Base-by-base conservation (phyloP, 2,329 filamentous ascomycete genomes). In the Dichotomopilus funicola region DNA sequence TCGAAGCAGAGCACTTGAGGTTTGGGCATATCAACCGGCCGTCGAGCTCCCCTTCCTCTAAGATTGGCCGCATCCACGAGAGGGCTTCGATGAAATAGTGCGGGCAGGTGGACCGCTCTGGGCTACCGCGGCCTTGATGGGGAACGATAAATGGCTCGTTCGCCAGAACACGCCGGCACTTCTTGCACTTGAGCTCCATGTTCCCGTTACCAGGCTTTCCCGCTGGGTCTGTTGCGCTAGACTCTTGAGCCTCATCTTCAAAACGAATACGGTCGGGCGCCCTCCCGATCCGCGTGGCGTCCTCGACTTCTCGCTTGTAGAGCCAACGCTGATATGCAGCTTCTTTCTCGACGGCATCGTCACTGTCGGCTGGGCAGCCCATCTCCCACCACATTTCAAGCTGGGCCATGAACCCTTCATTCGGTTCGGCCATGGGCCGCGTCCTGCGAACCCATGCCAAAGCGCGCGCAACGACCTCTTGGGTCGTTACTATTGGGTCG, bases 21-120 rank as follows among this genome's bases (percentile, higher is more conserved):
- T 86, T 88, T 8, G 94, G 92, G 66, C 94, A 99, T 56, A 85
- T 81, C 36, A 99, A 77, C 8, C 92, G 84, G 31, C 94, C 94
- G 58, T 91, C 89, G 31, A 97, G 78, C 59, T 86, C 82, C 34
- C 89, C 91, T 65, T 88, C 81, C 64, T 91, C 88, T 3, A 99
- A 82, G 65, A 86, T 85, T 1, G 85, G 76, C 6, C 88, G 84
- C 94, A 99, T 99, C 94, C 94, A 99, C 11, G 89, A 89, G 37
- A 99, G 76, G 0, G 94, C 90, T 66, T 97, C 91, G 61, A 97
- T 73, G 71, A 96, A 97, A 69, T 91, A 82, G 70, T 97, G 92
- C 19, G 87, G 86, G 66, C 94, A 99, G 36, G 65, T 62, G 54
- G 61, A 57, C 36, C 59, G 60, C 48, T 57, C 56, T 51, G n/a